Percentiles rank a stretch among this genome's conserved stretches.
phyloP scores from a whole-genome alignment of 2,329 filamentous ascomycete species.

The Xylariales sp. region DNA sequence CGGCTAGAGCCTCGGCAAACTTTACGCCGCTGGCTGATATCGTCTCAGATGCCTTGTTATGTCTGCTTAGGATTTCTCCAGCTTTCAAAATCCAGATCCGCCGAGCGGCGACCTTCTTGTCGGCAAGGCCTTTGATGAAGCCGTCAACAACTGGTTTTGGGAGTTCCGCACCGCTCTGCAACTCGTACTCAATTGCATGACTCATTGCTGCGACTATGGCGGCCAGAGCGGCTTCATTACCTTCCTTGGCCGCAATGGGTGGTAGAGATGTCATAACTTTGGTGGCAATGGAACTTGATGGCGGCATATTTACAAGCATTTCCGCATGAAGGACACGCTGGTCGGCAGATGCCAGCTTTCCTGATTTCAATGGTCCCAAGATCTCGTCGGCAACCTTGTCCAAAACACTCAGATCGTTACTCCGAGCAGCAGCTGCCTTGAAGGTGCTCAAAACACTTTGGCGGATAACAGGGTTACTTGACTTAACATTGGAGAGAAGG shows the following conservation, averaged over 20 bases:
- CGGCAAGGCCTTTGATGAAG: conserved; percentile 75
- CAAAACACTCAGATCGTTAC: conserved; percentile 49
- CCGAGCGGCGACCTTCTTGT: conserved; percentile 76
- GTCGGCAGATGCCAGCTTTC: conserved; percentile 80
- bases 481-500: conserved; percentile 85
- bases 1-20: conserved; percentile 49
- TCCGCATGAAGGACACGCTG: conserved; percentile 80
- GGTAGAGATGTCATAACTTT: conserved; percentile 66
- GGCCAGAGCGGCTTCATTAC: conserved; percentile 77
- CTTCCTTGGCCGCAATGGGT: conserved; percentile 72
- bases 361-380: conserved; percentile 70
- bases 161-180: conserved; percentile 57
- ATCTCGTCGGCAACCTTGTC: conserved; percentile 74
- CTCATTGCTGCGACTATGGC: conserved; percentile 71
- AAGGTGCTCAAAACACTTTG: conserved; percentile 74
- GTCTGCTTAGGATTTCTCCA: conserved; percentile 64
- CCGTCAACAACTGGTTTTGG: conserved; percentile 65
- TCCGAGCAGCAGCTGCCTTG: conserved; percentile 52
- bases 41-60: conserved; percentile 38
- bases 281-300: conserved; percentile 57
- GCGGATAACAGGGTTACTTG: conserved; percentile 75
- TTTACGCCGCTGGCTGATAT: conserved; percentile 42
- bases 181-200: conserved; percentile 56
- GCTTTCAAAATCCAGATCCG: conserved; percentile 76
- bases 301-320: conserved; percentile 64